Conservation (phyloP, 1,284 basidiomycete genomes). For the Leccinum subspadiceum region DNA sequence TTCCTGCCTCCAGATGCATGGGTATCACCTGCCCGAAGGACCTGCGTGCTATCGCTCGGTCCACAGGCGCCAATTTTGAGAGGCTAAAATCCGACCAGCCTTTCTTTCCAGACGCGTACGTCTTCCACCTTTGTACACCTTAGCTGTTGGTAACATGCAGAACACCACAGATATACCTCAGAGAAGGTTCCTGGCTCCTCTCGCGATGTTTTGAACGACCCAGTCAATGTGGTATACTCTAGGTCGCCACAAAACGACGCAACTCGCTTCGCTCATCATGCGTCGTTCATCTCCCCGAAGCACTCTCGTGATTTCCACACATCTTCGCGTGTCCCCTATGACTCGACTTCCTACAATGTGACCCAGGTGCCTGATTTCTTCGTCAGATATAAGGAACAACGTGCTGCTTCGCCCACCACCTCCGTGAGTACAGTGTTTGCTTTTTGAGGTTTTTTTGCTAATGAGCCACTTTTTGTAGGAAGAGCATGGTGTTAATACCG, state of each 20-base stretch:
- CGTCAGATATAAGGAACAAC: conserved; percentile 26
- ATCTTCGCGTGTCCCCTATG: conserved; percentile 19
- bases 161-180: conserved; percentile 19
- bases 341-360: conserved; percentile 30
- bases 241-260: background rate
- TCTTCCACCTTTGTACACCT: conserved; percentile 29
- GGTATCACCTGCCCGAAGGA: conserved; percentile 42
- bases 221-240: background rate
- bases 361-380: conserved; percentile 31
- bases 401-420: background rate
- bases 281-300: conserved; percentile 10
- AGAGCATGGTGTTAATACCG: background rate
- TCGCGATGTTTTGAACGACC: background rate
- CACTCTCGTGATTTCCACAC: conserved; percentile 30
- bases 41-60: conserved; percentile 39
- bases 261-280: background rate
- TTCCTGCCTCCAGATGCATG: conserved; percentile 23
- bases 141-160: conserved; percentile 37
- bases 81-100: conserved; percentile 33
- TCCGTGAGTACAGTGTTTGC: conserved; percentile 9
- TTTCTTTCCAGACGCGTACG: conserved; percentile 38
- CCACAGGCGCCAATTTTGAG: conserved; percentile 36
- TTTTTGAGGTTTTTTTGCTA: background rate
- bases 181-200: background rate
- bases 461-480: background rate